Percentiles rank a stretch among this genome's conserved stretches.
phyloP scores from a whole-genome alignment of 352 stramenopile genomes.

The Phytophthora rubi region DNA sequence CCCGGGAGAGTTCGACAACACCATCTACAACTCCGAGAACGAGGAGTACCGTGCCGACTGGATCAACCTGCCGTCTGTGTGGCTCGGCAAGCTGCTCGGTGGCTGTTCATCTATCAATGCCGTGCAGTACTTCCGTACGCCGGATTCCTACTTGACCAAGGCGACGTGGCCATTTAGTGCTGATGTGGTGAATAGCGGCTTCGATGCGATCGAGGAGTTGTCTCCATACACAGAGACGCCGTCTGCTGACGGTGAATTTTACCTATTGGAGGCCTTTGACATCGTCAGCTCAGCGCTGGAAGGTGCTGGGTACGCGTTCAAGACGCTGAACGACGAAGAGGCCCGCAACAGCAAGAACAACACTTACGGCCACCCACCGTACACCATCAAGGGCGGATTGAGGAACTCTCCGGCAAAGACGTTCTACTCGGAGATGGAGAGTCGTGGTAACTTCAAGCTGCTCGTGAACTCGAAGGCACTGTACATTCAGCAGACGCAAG shows the following conservation, averaged over 20 bases:
- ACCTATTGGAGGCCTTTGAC: constrained; percentile 56
- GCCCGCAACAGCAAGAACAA: constrained; percentile 60
- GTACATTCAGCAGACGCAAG: constrained; percentile 56
- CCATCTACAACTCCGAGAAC: constrained; percentile 50
- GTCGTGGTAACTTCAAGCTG: constrained; percentile 53
- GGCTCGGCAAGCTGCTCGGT: constrained; percentile 76
- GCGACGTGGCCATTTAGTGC: constrained; percentile 53
- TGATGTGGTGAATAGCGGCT: constrained; percentile 61
- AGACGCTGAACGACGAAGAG: constrained; percentile 49
- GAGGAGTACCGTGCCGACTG: constrained; percentile 60
- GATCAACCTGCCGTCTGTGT: constrained; percentile 48
- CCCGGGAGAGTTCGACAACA: constrained; percentile 56
- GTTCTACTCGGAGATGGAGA: constrained; percentile 56
- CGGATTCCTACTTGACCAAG: constrained; percentile 51
- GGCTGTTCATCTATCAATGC: constrained; percentile 82
- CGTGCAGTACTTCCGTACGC: constrained; percentile 79
- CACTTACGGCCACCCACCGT: constrained; percentile 56
- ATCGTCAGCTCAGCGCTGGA: constrained; percentile 49
- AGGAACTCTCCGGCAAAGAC: constrained; percentile 61
- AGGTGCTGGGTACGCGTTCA: constrained; percentile 34
- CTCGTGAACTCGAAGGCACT: constrained; percentile 51
- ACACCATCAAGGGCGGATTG: constrained; percentile 55
- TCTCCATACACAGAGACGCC: constrained; percentile 52
- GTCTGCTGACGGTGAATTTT: constrained; percentile 54
- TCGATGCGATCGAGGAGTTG: constrained; percentile 51